Conservation (phyloP, 164 flowering plant genomes). For the Magnolia officinalis region DNA sequence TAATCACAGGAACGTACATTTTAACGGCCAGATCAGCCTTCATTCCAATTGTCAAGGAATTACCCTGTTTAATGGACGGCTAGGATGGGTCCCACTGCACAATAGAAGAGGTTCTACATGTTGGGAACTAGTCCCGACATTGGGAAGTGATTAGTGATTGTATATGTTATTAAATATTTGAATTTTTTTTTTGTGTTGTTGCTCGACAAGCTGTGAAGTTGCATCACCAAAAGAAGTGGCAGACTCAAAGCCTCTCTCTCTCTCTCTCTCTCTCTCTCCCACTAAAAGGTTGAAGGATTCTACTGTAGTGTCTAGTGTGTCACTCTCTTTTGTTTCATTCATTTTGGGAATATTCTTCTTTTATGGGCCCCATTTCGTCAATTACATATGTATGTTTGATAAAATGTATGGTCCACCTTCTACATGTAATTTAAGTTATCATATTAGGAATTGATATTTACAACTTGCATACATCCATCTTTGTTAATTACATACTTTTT, state of each 20-base stretch:
- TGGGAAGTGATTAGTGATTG: constrained; percentile 33
- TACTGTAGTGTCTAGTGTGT: constrained; percentile 10
- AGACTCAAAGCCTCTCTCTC: constrained; percentile 5
- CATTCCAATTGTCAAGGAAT: too few relatives aligned
- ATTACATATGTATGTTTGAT: neutral
- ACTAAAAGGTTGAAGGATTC: constrained; percentile 16
- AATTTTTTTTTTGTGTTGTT: constrained; percentile 26
- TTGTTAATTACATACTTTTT: too few relatives aligned
- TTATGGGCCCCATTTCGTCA: neutral
- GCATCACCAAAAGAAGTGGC: too few relatives aligned
- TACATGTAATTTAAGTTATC: too few relatives aligned
- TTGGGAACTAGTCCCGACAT: constrained; percentile 40
- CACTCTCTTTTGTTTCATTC: constrained; percentile 33
- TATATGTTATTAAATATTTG: constrained; percentile 20
- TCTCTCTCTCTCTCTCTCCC: constrained; percentile 15
- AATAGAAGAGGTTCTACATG: constrained; percentile 41
- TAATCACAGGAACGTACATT: too few relatives aligned
- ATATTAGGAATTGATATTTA: too few relatives aligned
- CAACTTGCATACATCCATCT: too few relatives aligned
- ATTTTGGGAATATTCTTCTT: constrained; percentile 19
- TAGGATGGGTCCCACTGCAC: neutral
- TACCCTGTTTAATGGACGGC: too few relatives aligned
- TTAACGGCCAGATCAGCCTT: too few relatives aligned
- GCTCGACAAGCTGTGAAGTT: constrained; percentile 50
- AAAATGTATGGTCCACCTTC: too few relatives aligned